Conservation (phyloP, 75 land plant genomes). For the Gnetum montanum region DNA sequence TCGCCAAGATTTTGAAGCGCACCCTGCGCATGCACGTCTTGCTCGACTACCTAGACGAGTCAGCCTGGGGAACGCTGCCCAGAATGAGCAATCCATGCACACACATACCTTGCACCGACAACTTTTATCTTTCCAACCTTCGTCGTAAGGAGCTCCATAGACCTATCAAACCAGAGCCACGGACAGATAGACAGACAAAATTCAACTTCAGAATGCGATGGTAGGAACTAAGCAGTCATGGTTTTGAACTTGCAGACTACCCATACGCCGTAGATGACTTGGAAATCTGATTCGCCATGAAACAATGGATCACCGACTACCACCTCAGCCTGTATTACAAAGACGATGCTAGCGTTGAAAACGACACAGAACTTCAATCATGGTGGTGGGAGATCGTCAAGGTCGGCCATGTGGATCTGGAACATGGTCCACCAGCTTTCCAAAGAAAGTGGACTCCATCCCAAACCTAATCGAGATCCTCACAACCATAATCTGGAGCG, state of each 20-base stretch:
- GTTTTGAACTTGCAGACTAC: slow-evolving; percentile 27
- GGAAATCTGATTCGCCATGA: slow-evolving; percentile 16
- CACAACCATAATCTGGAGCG: slow-evolving; percentile 57
- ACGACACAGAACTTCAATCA: slow-evolving; percentile 52
- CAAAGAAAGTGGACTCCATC: slow-evolving; percentile 13
- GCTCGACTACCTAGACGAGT: too few species aligned
- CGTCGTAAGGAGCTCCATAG: too few species aligned
- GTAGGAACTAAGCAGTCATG: too few species aligned
- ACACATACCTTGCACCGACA: too few species aligned
- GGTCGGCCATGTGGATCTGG: slow-evolving; percentile 55
- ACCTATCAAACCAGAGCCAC: too few species aligned
- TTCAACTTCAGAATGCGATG: too few species aligned
- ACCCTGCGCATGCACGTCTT: too few species aligned
- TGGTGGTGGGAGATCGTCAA: slow-evolving; percentile 61
- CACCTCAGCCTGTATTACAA: slow-evolving; percentile 41
- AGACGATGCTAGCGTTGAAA: slow-evolving; percentile 11
- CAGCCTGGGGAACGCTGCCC: too few species aligned
- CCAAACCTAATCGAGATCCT: slow-evolving; percentile 24
- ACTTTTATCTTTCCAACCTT: too few species aligned
- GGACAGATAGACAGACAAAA: too few species aligned
- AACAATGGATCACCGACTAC: slow-evolving; percentile 42
- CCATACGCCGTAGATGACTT: slow-evolving; percentile 33
- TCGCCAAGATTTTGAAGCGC: too few species aligned
- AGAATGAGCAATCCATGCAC: too few species aligned
- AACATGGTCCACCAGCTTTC: slow-evolving; percentile 65